Base-by-base conservation (phyloP, 2,329 filamentous ascomycete species). In the Colletotrichum zoysiae region DNA sequence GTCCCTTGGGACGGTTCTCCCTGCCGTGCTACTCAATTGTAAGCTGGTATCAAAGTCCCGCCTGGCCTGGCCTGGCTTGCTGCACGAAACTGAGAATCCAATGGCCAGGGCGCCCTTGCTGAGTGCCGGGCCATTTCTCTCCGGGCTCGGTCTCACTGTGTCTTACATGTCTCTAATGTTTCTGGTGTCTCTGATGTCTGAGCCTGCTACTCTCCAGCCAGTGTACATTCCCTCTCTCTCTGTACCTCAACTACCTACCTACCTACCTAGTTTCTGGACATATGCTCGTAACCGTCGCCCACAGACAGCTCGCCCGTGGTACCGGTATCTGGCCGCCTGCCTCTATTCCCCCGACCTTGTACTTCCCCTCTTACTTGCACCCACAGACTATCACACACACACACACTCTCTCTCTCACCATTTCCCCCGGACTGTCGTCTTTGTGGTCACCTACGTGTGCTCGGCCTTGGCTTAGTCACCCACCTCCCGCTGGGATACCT, bases 21-120 rank as follows among this genome's bases (percentile, higher is more conserved):
- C 69, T 71, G 65, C 44, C 59, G 65, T 68, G 12, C 16, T 18
- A 18, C 44, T 23, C 23, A 30, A 30, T 30, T 30, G 30, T 30
- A 30, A n/a, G n/a, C n/a, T n/a, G 30, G n/a, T 12, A n/a, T 46
- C 44, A 8, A 46, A 63, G 65, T 68, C 58, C 65, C 65, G 65
- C 69, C 51, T 53, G 58, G 69, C 69, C 44, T 53, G 58, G 65
- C 69, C 51, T 53, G 58, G 69, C 69, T 42, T 53, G 58, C 58
- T 63, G 58, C 58, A 63, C 58, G 48, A 71, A 69, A 60, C 68
- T 58, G 42, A 60, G 58, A 71, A 44, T 60, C 66, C 56, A 57
- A 60, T 46, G 35, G 66, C 14, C 59, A 65, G 66, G 70, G 66
- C 40, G 46, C 40, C 67, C 70, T 51, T 64, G 70, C 46, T 46